A percentile compares a stretch with the other conserved stretches of the same genome.
phyloP scores from a whole-genome alignment of 164 flowering plant species.

The Litsea cubeba region DNA sequence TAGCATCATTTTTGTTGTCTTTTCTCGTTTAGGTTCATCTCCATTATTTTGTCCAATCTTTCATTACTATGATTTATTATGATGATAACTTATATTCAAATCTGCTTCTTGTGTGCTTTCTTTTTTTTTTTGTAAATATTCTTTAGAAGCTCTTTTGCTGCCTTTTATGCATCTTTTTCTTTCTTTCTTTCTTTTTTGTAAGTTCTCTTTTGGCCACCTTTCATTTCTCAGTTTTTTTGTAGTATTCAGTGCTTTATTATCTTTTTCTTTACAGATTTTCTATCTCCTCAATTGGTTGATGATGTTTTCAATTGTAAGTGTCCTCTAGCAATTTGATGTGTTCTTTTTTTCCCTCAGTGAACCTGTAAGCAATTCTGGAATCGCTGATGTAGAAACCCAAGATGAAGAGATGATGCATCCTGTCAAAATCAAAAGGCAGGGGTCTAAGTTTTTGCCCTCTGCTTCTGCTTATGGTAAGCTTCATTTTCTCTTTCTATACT shows the following conservation, averaged over 20 bases:
- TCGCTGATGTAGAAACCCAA: constrained; percentile 1
- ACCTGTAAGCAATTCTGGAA: constrained; percentile 2
- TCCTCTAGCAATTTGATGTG: too few relatives aligned
- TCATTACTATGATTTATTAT: background rate
- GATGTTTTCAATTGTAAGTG: background rate
- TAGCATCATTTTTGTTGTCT: background rate
- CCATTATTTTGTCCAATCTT: background rate
- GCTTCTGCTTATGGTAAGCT: constrained; percentile 32
- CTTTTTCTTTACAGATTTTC: background rate
- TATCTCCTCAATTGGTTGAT: background rate
- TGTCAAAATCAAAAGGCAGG: constrained; percentile 4
- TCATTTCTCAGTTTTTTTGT: background rate
- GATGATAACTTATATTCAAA: too few relatives aligned
- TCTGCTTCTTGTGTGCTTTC: background rate
- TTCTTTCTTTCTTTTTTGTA: background rate
- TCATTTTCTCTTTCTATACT: background rate
- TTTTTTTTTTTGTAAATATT: background rate
- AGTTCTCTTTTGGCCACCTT: background rate
- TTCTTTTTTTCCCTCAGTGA: background rate
- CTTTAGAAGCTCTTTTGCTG: background rate
- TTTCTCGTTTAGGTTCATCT: background rate
- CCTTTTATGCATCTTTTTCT: background rate
- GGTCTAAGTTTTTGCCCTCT: constrained; percentile 15
- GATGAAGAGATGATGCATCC: constrained; percentile 14
- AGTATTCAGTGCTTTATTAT: background rate